phyloP scores from a whole-genome alignment of 148 eudicot genomes.

The Persicaria maculosa region DNA sequence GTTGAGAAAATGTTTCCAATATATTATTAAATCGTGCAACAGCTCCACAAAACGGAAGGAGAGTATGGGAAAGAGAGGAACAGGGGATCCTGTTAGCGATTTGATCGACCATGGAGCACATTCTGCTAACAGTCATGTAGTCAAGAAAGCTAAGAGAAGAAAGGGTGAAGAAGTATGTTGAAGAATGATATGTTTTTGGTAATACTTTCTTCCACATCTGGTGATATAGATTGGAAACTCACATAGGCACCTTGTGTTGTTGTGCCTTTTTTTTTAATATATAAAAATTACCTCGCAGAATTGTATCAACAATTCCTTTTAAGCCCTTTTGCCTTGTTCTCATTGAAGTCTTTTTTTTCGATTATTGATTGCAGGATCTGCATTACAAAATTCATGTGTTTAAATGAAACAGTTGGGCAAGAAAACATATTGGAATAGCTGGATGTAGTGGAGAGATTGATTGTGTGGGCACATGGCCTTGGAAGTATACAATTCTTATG shows the following conservation, averaged over 20 bases:
- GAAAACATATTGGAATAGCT: too few species aligned
- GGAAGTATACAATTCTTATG: too few species aligned
- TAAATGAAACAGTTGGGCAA: too few species aligned
- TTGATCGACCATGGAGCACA: conserved; percentile 19
- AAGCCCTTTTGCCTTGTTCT: neutral
- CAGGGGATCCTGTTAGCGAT: conserved; percentile 25
- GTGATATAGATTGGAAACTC: neutral
- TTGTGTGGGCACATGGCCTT: too few species aligned
- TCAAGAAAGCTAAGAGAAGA: conserved; percentile 48
- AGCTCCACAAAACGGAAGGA: conserved; percentile 32
- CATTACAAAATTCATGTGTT: too few species aligned
- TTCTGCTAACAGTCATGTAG: conserved; percentile 21
- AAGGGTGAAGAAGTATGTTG: conserved; percentile 30
- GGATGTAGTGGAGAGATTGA: too few species aligned
- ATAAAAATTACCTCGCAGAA: neutral
- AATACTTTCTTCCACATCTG: neutral
- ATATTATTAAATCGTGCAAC: conserved; percentile 16
- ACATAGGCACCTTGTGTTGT: neutral
- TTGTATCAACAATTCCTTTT: neutral
- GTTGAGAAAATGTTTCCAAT: neutral
- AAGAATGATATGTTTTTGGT: conserved; percentile 12
- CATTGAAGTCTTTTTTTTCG: neutral
- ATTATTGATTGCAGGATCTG: neutral
- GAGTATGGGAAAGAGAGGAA: conserved; percentile 17
- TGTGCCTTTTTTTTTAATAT: neutral